These are phyloP conservation scores for Forsythia viridissima DNA, from an alignment of 257 asterid genomes.

Conservation along the genomic window DNA sequence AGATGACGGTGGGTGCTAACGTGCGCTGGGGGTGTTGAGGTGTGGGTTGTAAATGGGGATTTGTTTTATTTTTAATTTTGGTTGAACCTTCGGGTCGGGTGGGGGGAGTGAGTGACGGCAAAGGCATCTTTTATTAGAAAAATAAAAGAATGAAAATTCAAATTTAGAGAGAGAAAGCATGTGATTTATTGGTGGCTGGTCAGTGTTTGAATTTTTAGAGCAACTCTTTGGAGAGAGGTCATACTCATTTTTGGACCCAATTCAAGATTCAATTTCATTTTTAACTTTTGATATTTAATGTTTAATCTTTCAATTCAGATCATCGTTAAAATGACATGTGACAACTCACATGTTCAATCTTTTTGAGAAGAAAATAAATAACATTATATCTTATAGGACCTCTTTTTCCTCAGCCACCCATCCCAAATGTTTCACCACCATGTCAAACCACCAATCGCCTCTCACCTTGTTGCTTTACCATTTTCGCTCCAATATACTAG, in stretches of 20 bases:
- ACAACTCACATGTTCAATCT: too few relatives aligned
- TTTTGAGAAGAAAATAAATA: too few relatives aligned
- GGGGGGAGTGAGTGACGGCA: slow-evolving; percentile 40
- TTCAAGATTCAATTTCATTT: not conserved
- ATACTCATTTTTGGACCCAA: not conserved
- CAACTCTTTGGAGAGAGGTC: slow-evolving; percentile 23
- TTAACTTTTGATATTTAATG: too few relatives aligned
- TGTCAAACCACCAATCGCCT: too few relatives aligned
- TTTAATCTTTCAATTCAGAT: too few relatives aligned
- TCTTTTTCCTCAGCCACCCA: too few relatives aligned
- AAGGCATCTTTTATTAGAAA: slow-evolving; percentile 24
- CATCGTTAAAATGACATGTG: too few relatives aligned
- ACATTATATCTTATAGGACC: too few relatives aligned
- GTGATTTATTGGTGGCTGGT: slow-evolving; percentile 21
- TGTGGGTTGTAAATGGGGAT: slow-evolving; percentile 21
- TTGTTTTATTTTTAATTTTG: slow-evolving; percentile 22
- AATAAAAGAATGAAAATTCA: not conserved
- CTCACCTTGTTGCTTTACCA: too few relatives aligned
- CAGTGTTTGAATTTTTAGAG: slow-evolving; percentile 11
- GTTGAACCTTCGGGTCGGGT: slow-evolving; percentile 5
- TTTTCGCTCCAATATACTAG: too few relatives aligned
- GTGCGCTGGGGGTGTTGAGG: slow-evolving; percentile 52
- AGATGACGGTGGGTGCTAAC: slow-evolving; percentile 33
- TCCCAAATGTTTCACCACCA: too few relatives aligned
- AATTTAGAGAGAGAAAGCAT: slow-evolving; percentile 19